Evolutionary conservation across 192 early-diverging fungal species (phyloP).

Genomic region (Coemansia aciculifera): DNA sequence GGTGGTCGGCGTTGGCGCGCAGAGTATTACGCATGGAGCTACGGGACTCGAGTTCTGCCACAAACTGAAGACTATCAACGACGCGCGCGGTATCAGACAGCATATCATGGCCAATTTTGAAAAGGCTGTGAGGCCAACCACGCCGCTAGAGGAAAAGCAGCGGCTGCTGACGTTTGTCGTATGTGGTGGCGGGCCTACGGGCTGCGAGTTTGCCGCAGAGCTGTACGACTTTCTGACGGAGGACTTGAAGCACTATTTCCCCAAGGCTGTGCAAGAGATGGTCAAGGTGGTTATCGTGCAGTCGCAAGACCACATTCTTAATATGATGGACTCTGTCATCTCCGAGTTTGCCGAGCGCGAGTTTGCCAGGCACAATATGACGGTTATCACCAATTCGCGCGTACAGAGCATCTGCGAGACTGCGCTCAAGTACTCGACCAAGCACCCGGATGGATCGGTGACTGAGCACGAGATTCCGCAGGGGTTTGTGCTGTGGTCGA

Average conservation of each 20-base stretch:
- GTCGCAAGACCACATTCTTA: constrained; percentile 76
- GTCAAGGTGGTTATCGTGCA: constrained; percentile 76
- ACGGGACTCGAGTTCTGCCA: constrained; percentile 80
- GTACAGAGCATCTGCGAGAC: constrained; percentile 63
- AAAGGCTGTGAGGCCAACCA: constrained; percentile 67
- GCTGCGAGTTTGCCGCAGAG: constrained; percentile 74
- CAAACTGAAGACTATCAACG: constrained; percentile 79
- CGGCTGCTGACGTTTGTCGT: constrained; percentile 78
- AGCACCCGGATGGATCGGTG: constrained; percentile 37
- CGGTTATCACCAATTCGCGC: constrained; percentile 67
- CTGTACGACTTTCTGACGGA: constrained; percentile 82
- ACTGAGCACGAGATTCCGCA: constrained; percentile 56
- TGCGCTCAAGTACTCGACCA: constrained; percentile 55
- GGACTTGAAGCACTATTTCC: constrained; percentile 71
- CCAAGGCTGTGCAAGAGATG: constrained; percentile 70
- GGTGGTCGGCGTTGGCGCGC: constrained; percentile 78
- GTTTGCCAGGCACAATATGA: constrained; percentile 76
- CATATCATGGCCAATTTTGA: constrained; percentile 83
- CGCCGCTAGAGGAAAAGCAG: constrained; percentile 61
- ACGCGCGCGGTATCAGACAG: constrained; percentile 77
- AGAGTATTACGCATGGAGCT: constrained; percentile 78
- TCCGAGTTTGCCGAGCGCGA: constrained; percentile 71
- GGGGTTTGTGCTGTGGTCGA: constrained; percentile 76
- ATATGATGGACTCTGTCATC: constrained; percentile 72
- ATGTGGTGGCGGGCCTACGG: constrained; percentile 87